Evolutionary conservation across 441 rosid genomes (phyloP).

Genomic region (Gossypium gossypioides): DNA sequence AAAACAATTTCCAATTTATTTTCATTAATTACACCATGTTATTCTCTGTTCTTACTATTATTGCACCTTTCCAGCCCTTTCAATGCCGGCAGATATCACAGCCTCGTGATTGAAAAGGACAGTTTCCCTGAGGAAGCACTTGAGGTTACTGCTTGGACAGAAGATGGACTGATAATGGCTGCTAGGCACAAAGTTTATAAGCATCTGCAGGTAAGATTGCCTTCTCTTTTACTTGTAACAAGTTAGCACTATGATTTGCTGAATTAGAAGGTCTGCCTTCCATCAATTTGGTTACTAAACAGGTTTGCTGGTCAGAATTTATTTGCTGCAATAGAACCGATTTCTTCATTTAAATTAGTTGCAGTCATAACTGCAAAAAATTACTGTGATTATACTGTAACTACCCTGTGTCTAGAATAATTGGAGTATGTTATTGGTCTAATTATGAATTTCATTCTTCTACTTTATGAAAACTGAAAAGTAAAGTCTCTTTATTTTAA

Average conservation of each 20-base stretch:
- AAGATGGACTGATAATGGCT: conserved; percentile 88
- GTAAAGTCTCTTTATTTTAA: too few species aligned
- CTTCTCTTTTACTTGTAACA: not conserved
- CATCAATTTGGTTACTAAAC: not conserved
- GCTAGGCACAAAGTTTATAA: conserved; percentile 78
- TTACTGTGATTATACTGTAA: not conserved
- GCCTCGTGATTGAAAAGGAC: conserved; percentile 78
- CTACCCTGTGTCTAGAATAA: not conserved
- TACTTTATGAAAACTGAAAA: too few species aligned
- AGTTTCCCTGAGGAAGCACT: conserved; percentile 65
- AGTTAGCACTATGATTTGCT: not conserved
- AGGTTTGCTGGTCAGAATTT: not conserved
- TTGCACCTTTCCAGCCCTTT: conserved; percentile 51
- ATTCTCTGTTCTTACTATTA: not conserved
- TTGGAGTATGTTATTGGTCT: not conserved
- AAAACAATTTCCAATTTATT: not conserved
- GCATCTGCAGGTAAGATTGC: conserved; percentile 54
- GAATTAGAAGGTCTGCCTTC: not conserved
- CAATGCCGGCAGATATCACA: conserved; percentile 85
- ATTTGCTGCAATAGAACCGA: not conserved
- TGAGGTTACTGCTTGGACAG: conserved; percentile 90
- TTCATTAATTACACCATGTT: not conserved
- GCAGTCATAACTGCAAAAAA: not conserved
- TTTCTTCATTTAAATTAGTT: not conserved
- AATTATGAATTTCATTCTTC: too few species aligned